These are phyloP conservation scores for Eragrostis nindensis DNA, from an alignment of 176 grass and related monocot genomes.

Conservation along the genomic window DNA sequence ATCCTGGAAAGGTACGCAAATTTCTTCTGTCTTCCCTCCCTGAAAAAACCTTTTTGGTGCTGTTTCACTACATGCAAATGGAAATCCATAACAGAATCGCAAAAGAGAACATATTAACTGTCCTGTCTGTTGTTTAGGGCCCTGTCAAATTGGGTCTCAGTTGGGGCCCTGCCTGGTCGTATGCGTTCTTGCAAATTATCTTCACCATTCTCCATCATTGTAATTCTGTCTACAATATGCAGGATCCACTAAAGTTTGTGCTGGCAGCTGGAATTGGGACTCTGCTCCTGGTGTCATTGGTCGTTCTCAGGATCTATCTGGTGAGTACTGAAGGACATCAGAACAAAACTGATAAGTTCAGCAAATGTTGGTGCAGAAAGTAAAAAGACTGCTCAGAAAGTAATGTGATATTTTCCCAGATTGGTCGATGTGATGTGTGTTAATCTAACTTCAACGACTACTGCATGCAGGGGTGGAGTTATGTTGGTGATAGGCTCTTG, in stretches of 20 bases:
- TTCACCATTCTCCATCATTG: background rate
- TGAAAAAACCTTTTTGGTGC: background rate
- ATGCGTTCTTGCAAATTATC: background rate
- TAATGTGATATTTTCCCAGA: too few relatives aligned
- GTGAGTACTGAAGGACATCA: conserved; percentile 18
- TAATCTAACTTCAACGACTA: background rate
- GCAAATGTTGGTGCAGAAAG: too few relatives aligned
- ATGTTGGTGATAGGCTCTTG: conserved; percentile 90
- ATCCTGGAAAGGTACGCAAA: conserved; percentile 60
- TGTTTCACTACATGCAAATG: background rate
- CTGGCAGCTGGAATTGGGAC: conserved; percentile 90
- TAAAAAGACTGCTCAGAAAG: background rate
- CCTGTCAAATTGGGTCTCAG: background rate
- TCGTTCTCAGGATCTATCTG: conserved; percentile 89
- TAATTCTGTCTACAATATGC: background rate
- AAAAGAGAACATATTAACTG: background rate
- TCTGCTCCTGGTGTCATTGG: conserved; percentile 72
- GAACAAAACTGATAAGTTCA: background rate
- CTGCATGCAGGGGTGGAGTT: conserved; percentile 86
- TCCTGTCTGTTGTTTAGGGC: background rate
- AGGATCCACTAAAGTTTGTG: conserved; percentile 89
- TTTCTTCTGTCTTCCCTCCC: background rate
- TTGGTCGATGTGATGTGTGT: background rate
- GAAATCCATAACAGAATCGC: background rate
- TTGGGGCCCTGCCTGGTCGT: background rate